A percentile compares a stretch with the other conserved stretches of the same genome.
These are phyloP conservation scores for Eucalyptus tenuipes DNA, from an alignment of 345 rosid genomes.

Conservation along the genomic window DNA sequence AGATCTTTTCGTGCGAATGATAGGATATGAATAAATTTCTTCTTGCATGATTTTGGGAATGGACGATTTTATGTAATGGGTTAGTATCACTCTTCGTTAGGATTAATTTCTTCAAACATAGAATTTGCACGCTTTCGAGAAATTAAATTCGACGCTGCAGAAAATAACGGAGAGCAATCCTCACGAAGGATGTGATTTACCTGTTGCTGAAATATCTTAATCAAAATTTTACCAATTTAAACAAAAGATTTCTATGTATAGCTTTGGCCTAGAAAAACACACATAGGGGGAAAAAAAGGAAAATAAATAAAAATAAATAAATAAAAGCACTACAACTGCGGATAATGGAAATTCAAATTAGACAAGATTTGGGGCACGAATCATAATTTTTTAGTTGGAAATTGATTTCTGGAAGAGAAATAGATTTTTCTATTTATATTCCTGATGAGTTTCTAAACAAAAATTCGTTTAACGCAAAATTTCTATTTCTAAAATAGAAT, in stretches of 20 bases:
- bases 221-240: not conserved
- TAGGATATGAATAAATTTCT: not conserved
- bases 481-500: fast-evolving
- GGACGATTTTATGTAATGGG: not conserved
- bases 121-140: not conserved
- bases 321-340: not conserved
- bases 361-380: not conserved
- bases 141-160: not conserved
- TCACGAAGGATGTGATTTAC: not conserved
- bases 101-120: not conserved
- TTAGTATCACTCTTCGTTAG: not conserved
- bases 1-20: not conserved
- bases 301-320: not conserved
- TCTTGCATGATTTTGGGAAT: not conserved
- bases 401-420: too few relatives aligned
- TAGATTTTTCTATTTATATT: too few relatives aligned
- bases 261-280: not conserved
- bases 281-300: not conserved
- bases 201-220: not conserved
- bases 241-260: not conserved
- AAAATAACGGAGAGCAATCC: not conserved
- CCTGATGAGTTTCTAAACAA: fast-evolving
- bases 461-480: too few relatives aligned
- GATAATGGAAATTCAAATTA: not conserved
- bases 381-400: too few relatives aligned